These are phyloP conservation scores for Yamadazyma olivae DNA, from an alignment of 805 yeast species.

Conservation along the genomic window DNA sequence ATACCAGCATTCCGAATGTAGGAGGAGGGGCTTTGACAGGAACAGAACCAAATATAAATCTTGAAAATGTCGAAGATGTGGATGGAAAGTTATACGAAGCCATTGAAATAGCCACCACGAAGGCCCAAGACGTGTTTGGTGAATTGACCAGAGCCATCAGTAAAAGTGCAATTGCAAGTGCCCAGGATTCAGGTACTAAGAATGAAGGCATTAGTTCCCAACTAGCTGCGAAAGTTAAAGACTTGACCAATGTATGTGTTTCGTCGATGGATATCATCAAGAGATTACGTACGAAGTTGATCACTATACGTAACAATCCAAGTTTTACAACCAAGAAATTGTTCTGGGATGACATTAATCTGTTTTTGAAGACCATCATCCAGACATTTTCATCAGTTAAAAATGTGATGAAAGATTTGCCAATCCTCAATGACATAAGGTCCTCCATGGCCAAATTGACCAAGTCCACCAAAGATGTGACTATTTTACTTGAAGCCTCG, in stretches of 20 bases:
- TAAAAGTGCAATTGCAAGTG: slow-evolving; percentile 55
- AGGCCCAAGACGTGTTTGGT: slow-evolving; percentile 75
- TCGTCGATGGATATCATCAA: slow-evolving; percentile 81
- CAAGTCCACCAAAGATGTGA: slow-evolving; percentile 86
- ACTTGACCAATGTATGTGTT: slow-evolving; percentile 72
- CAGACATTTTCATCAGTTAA: slow-evolving; percentile 82
- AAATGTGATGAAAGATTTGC: slow-evolving; percentile 75
- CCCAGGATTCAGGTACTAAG: slow-evolving; percentile 16
- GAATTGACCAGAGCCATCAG: slow-evolving; percentile 69
- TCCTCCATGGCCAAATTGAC: slow-evolving; percentile 80
- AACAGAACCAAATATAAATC: slow-evolving; percentile 1
- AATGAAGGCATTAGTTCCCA: slow-evolving; percentile 28
- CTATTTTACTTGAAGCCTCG: slow-evolving; percentile 68
- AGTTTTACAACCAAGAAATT: slow-evolving; percentile 51
- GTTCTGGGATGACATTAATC: slow-evolving; percentile 84
- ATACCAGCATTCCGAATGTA: slow-evolving; percentile 12
- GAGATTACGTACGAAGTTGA: slow-evolving; percentile 54
- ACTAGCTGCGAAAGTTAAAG: slow-evolving; percentile 66
- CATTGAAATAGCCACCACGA: slow-evolving; percentile 56
- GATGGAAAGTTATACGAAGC: slow-evolving; percentile 69
- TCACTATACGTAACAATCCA: slow-evolving; percentile 46
- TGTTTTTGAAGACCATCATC: slow-evolving; percentile 78
- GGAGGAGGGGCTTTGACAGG: slow-evolving; percentile 1
- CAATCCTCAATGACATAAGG: slow-evolving; percentile 74
- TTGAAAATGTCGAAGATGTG: slow-evolving; percentile 41